Base-by-base conservation (phyloP, 2,329 filamentous ascomycete genomes). In the Pleurostoma richardsiae region DNA sequence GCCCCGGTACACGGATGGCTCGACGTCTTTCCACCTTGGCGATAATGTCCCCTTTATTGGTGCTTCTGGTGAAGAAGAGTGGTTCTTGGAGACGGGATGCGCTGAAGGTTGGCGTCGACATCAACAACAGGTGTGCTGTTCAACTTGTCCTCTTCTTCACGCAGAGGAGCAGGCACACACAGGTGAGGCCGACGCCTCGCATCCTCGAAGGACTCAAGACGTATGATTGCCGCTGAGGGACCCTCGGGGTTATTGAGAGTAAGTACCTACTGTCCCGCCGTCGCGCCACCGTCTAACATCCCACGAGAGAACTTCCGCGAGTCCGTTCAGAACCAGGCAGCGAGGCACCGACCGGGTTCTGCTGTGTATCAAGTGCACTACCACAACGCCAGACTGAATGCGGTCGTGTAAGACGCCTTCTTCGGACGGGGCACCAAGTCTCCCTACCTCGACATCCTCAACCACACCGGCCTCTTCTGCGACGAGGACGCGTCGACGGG, bases 391-490 rank as follows among this genome's bases (percentile, higher is more conserved):
- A 47, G 27, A 39, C 44, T 43, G 30, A 51, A 49, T 30, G 44
- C 49, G 41, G 47, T 51, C 30, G 47, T 49, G 27, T 46, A 51
- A 36, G 47, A 51, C 39, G 49, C 49, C 38, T 49, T 49, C 43
- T 40, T 49, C 6, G 44, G 43, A 29, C 49, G 49, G 19, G 44
- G 46, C 27, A 51, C 49, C 31, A 1, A 41, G 39, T 44, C 49
- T 2, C 46, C 49, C 41, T 51, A 51, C 49, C 47, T 51, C 3
- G 47, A 43, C 44, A 47, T 47, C 33, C 40, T 51, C 10, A 51
- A 51, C 40, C 44, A 51, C 41, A 49, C 42, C 30, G 47, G 49
- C 43, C 41, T 49, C 29, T 41, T 42, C 39, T 43, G 39, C 5
- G 46, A 51, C 31, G 43, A 49, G 29, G 49, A 49, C 36, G 49